Percentiles rank a stretch among this genome's conserved stretches.
Conservation (phyloP, 495 filamentous ascomycete species). For the Penicillium paxilli region DNA sequence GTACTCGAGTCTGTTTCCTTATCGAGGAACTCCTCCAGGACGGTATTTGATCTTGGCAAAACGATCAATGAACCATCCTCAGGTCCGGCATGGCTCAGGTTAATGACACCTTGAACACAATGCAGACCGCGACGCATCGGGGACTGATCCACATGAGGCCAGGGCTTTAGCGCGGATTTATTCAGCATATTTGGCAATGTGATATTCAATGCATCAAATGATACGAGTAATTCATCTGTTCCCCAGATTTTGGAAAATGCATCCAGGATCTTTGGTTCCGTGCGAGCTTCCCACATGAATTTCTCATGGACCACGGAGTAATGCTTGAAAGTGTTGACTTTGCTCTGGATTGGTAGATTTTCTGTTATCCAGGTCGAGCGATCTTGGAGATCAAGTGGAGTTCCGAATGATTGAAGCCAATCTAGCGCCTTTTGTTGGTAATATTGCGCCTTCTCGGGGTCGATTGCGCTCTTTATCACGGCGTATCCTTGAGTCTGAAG, state of each 20-base stretch:
- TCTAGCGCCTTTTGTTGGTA: slow-evolving; percentile 25
- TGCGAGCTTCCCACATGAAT: slow-evolving; percentile 47
- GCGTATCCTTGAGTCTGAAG: slow-evolving; percentile 31
- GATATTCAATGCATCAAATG: slow-evolving; percentile 22
- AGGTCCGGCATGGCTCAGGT: slow-evolving; percentile 31
- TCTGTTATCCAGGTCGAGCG: slow-evolving; percentile 31
- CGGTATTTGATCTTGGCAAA: slow-evolving; percentile 26
- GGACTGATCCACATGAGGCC: slow-evolving; percentile 28
- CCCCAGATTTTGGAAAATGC: slow-evolving; percentile 30
- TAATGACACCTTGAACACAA: slow-evolving; percentile 46
- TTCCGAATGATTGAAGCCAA: slow-evolving; percentile 28
- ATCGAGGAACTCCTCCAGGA: slow-evolving; percentile 39
- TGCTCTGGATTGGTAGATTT: slow-evolving; percentile 31
- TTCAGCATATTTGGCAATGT: slow-evolving; percentile 17
- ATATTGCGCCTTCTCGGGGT: slow-evolving; percentile 20
- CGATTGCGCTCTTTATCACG: slow-evolving; percentile 29
- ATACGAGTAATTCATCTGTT: slow-evolving; percentile 23
- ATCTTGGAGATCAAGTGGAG: slow-evolving; percentile 26
- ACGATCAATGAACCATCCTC: slow-evolving; percentile 38
- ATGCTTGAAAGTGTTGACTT: slow-evolving; percentile 25
- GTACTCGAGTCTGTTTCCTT: slow-evolving; percentile 25
- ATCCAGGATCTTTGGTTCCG: slow-evolving; percentile 35
- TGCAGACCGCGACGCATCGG: slow-evolving; percentile 29
- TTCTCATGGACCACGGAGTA: slow-evolving; percentile 44
- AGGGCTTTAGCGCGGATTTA: slow-evolving; percentile 13